Conservation (phyloP, 495 filamentous ascomycete species). For the Podospora pseudocomata region DNA sequence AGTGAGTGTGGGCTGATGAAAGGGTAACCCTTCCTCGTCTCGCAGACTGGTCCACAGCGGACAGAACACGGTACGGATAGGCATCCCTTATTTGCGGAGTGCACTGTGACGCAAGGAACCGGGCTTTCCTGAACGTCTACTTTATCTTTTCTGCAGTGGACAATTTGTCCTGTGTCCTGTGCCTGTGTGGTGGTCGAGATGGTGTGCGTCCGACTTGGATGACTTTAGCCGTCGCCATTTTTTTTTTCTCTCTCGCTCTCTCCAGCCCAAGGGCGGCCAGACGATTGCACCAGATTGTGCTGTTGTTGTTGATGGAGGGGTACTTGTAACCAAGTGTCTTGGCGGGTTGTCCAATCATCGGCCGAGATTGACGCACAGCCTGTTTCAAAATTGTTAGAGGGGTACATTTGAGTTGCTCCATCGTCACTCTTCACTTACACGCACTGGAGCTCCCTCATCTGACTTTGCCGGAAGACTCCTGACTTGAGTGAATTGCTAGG, state of each 20-base stretch:
- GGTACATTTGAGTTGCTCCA: background rate
- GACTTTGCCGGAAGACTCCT: background rate
- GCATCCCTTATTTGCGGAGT: background rate
- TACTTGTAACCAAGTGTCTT: background rate
- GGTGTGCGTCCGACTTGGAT: background rate
- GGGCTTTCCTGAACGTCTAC: background rate
- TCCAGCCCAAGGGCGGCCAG: background rate
- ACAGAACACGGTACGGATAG: background rate
- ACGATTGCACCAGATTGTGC: background rate
- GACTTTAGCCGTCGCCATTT: conserved; percentile 1
- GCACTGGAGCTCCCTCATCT: background rate
- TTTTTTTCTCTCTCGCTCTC: background rate
- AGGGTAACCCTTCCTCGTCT: background rate
- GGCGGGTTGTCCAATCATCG: background rate
- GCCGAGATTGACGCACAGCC: background rate
- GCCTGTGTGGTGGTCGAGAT: background rate
- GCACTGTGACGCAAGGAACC: background rate
- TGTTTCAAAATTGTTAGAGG: conserved; percentile 1
- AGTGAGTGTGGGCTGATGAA: background rate
- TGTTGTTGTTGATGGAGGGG: background rate
- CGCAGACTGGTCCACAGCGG: background rate
- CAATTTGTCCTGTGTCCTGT: too few relatives aligned
- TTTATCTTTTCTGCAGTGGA: too few relatives aligned
- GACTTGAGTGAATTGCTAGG: too few relatives aligned
- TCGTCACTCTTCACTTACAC: background rate